Evolutionary conservation across 2,329 filamentous ascomycete genomes (phyloP).

Genomic region (Nannizziopsis arthrosporioides): DNA sequence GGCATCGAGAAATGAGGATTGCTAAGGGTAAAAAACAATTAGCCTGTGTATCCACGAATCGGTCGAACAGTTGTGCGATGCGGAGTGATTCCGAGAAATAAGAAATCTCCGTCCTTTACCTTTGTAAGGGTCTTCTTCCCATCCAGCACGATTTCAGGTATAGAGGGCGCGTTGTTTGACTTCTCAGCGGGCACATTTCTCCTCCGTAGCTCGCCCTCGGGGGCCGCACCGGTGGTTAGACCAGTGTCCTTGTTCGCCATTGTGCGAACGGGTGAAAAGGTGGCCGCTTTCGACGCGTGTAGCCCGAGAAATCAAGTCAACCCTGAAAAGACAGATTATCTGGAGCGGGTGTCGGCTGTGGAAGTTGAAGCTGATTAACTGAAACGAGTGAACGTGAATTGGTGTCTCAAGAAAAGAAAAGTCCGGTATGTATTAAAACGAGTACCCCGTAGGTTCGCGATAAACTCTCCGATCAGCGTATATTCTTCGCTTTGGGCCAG

Average conservation of each 20-base stretch:
- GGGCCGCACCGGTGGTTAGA: conserved; percentile 27
- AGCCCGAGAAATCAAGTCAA: too few relatives aligned
- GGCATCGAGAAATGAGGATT: conserved; percentile 23
- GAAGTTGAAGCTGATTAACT: too few relatives aligned
- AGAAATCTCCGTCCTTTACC: conserved; percentile 19
- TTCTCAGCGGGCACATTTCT: conserved; percentile 32
- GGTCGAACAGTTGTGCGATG: background rate
- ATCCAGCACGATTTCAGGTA: conserved; percentile 18
- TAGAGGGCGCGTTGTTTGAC: conserved; percentile 16
- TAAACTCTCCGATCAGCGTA: too few relatives aligned
- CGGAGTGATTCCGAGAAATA: background rate
- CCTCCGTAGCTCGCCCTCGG: conserved; percentile 29
- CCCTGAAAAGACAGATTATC: too few relatives aligned
- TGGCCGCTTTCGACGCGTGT: too few relatives aligned
- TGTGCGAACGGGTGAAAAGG: conserved; percentile 2
- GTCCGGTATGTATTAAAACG: too few relatives aligned
- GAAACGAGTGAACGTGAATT: too few relatives aligned
- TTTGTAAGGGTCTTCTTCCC: conserved; percentile 27
- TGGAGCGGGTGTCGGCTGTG: too few relatives aligned
- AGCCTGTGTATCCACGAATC: background rate
- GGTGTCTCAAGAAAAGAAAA: too few relatives aligned
- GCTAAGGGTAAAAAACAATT: background rate
- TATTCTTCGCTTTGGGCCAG: too few relatives aligned
- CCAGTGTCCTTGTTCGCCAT: conserved; percentile 27
- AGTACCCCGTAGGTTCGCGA: too few relatives aligned